Base-by-base conservation (phyloP, 2,329 filamentous ascomycete species). In the Verticillium nonalfalfae region DNA sequence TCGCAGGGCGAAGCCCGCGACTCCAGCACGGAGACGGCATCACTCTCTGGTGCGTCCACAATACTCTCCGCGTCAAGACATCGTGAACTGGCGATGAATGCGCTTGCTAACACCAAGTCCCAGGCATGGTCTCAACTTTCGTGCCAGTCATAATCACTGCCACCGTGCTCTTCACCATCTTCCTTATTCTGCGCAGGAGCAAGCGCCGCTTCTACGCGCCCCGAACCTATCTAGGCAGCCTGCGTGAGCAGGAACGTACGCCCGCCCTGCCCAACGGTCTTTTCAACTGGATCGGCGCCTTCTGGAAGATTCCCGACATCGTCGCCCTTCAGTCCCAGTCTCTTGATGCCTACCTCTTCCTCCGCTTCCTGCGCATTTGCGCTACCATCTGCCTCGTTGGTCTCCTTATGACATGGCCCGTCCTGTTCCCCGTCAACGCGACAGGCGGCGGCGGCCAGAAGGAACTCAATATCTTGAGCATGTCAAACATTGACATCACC, bases 301-400 rank as follows among this genome's bases (percentile, higher is more conserved):
- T 90, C 75, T 86, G 83, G 77, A 83, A 81, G 68, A 80, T 85
- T 61, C 81, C 82, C 4, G 92, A 96, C 73, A 85, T 86, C 59
- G 91, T 91, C 70, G 86, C 91, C 38, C 83, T 96, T 34, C 89
- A 93, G 69, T 90, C 95, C 75, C 90, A 93, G 73, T 93, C 91
- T 1, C 83, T 97, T 68, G 93, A 97, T 74, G 88, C 89, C 13
- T 96, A 93, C 72, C 83, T 96, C 35, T 90, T 93, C 72, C 81
- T 96, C 40, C 90, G 93, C 39, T 94, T 94, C 70, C 78, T 98
- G 65, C 91, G 93, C 70, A 89, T 93, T 65, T 77, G 89, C 7
- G 81, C 89, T 36, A 78, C 87, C 63, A 89, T 96, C 66, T 93
- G 90, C 75, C 84, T 98, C 56, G 88, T 94, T 10, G 95, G 95